These are phyloP conservation scores for Oryza coarctata DNA, from an alignment of 176 grass and related monocot species.

Conservation along the genomic window DNA sequence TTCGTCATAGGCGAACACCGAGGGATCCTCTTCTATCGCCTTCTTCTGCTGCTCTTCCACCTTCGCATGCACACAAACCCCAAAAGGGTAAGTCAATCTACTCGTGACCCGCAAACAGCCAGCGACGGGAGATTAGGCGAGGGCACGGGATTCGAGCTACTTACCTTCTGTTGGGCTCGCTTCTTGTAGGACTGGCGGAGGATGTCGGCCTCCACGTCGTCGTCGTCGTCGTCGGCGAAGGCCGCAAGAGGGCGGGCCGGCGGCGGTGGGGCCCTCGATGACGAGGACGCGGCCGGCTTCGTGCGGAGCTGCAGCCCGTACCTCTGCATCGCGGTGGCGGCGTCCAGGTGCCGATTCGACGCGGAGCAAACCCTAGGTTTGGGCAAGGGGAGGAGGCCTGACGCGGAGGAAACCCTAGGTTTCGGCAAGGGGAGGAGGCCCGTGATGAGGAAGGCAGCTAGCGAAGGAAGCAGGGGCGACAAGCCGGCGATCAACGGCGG, in stretches of 20 bases:
- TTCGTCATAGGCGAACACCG: constrained; percentile 86
- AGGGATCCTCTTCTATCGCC: constrained; percentile 87
- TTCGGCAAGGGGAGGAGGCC: neutral
- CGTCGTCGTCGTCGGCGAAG: constrained; percentile 68
- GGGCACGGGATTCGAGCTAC: neutral
- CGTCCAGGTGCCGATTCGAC: neutral
- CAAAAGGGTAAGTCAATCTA: neutral
- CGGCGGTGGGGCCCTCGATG: constrained; percentile 40
- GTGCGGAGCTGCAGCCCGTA: constrained; percentile 79
- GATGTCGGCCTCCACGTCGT: constrained; percentile 86
- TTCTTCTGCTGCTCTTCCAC: constrained; percentile 88
- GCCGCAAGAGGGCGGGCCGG: constrained; percentile 49
- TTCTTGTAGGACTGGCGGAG: constrained; percentile 77
- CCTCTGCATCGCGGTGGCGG: constrained; percentile 57
- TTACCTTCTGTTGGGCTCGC: constrained; percentile 79
- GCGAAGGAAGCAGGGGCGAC: neutral
- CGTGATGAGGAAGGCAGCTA: neutral
- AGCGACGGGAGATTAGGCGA: neutral
- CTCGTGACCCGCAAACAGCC: neutral
- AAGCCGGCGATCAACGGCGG: neutral
- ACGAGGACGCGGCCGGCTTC: constrained; percentile 53
- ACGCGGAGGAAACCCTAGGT: neutral
- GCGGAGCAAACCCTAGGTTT: constrained; percentile 39
- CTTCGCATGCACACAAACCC: constrained; percentile 27
- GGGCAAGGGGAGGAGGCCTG: neutral